phyloP scores from a whole-genome alignment of 106 monocot species.

The Apostasia shenzhenica region DNA sequence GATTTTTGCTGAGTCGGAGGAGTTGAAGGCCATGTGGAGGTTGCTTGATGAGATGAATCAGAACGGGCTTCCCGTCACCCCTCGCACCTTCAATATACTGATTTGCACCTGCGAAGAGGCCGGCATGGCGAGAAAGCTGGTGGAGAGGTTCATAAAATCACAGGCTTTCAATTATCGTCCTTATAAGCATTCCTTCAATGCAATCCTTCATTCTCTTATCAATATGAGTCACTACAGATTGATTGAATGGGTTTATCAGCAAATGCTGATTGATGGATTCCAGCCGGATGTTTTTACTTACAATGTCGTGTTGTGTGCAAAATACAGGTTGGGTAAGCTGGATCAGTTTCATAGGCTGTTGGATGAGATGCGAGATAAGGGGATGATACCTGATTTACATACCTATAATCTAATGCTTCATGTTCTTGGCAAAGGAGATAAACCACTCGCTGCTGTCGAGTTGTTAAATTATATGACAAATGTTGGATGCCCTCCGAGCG shows the following conservation, averaged over 20 bases:
- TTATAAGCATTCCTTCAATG: constrained; percentile 76
- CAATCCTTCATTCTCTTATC: constrained; percentile 69
- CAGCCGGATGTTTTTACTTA: constrained; percentile 73
- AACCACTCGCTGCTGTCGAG: constrained; percentile 75
- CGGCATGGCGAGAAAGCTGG: constrained; percentile 56
- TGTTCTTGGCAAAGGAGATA: constrained; percentile 83
- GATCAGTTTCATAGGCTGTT: constrained; percentile 72
- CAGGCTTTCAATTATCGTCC: constrained; percentile 76
- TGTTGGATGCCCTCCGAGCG: constrained; percentile 54
- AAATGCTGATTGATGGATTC: constrained; percentile 57
- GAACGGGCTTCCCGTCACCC: constrained; percentile 61
- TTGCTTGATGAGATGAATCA: constrained; percentile 73
- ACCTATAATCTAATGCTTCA: constrained; percentile 86
- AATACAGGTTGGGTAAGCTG: constrained; percentile 71
- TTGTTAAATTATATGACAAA: constrained; percentile 77
- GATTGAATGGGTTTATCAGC: constrained; percentile 84
- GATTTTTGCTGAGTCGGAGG: constrained; percentile 60
- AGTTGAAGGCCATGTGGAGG: constrained; percentile 78
- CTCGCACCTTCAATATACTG: constrained; percentile 63
- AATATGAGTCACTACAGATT: constrained; percentile 52
- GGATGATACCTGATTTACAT: constrained; percentile 59
- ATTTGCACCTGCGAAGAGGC: constrained; percentile 57
- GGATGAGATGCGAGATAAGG: constrained; percentile 69
- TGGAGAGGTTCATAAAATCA: constrained; percentile 70
- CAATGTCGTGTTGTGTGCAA: constrained; percentile 75